Percentiles rank a stretch among this genome's conserved stretches.
Conservation (phyloP, 345 rosid species). For the sweet orange (Citrus sinensis) region DVS_A1.0 CM039163.1:41127001-41127500, state of each 20-base stretch:
- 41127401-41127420: not conserved
- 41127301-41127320: slow-evolving; percentile 2
- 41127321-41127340: not conserved
- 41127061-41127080: too few species aligned
- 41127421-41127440: not conserved
- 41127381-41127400: not conserved
- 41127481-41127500: not conserved
- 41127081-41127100: too few species aligned
- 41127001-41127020: not conserved
- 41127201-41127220: too few species aligned
- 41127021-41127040: not conserved
- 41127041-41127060: not conserved
- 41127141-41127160: not conserved
- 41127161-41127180: too few species aligned
- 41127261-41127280: not conserved
- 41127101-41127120: too few species aligned
- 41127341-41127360: not conserved
- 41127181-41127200: too few species aligned
- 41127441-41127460: not conserved
- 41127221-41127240: not conserved
- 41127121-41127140: not conserved
- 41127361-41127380: not conserved
- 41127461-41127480: not conserved
- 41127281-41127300: not conserved
- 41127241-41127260: not conserved